Percentiles rank a stretch among this genome's conserved stretches.
Conservation (phyloP, 345 rosid species). For the Eucalyptus lansdowneana region DNA sequence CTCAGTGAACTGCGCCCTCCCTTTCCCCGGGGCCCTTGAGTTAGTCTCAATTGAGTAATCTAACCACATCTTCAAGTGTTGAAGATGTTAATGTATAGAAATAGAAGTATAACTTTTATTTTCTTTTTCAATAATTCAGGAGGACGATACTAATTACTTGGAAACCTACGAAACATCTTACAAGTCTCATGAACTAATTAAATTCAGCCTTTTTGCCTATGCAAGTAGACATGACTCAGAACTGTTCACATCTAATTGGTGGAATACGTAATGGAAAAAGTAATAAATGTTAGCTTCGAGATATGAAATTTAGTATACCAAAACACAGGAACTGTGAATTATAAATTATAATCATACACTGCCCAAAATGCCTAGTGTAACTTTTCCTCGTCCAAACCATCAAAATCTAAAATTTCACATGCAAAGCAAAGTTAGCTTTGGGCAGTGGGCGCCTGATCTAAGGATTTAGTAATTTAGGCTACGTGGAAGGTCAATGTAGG, state of each 20-base stretch:
- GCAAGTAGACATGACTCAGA: not conserved
- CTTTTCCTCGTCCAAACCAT: not conserved
- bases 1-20: not conserved
- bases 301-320: not conserved
- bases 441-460: not conserved
- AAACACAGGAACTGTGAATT: not conserved
- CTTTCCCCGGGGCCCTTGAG: fast-evolving
- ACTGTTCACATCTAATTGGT: not conserved
- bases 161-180: fast-evolving
- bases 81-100: not conserved
- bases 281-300: not conserved
- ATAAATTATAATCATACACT: not conserved
- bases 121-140: not conserved
- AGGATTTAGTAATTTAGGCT: not conserved
- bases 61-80: not conserved
- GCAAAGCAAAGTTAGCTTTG: not conserved
- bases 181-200: not conserved
- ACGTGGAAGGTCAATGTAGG: not conserved
- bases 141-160: fast-evolving
- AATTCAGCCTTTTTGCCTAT: not conserved
- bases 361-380: not conserved
- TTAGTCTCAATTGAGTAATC: not conserved
- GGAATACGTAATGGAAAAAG: not conserved
- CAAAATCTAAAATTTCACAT: not conserved
- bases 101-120: not conserved